Evolutionary conservation across 2,329 filamentous ascomycete genomes (phyloP), one percentile per base, ranked within the genome.

Genomic region (Penicillium polonicum): DNA sequence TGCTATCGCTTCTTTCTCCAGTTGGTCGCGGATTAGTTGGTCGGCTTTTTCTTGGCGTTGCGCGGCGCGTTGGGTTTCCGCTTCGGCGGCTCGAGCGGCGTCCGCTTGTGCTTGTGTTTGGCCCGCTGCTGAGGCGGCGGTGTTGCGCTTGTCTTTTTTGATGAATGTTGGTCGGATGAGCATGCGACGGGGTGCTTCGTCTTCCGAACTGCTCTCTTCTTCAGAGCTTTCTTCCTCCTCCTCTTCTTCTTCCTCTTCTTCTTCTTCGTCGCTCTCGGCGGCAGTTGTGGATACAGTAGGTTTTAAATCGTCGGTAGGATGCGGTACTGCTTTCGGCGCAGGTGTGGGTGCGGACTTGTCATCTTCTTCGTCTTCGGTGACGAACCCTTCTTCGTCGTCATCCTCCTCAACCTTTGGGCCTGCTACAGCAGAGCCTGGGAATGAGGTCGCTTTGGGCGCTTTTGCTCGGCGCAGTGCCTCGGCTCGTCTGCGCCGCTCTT

Each of bases 11-110:
- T 93, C 89, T 64, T 90, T 90, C 68, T 89, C 87, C 43, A 97
- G 86, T 71, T 97, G 92, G 66, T 92, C 91, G 71, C 96, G 91
- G 15, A 99, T 86, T 10, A 97, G 79, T 56, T 85, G 87, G 72
- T 96, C 88, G 13, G 89, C 85, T 58, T 88, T 85, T 39, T 88
- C 87, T 71, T 88, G 87, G 60, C 85, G 86, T 36, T 85, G 83
- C 2, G 82, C 74, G 27, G 82, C 74, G 36, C 66, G 70, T 5
- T 69, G 70, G 12, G 62, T 64, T 51, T 75, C 74, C 6, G 67
- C 60, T 60, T 83, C 82, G 1, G 76, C 80, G 25, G 76, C 77
- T 7, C 66, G 60, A 33, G 76, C 70, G 2, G 70, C 70, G 5
- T 60, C 61, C 55, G 7, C 53, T 59, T 43, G 62, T 8, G 59